Conservation (phyloP, 768 basidiomycete genomes). For the Pulveroboletus sp. region DNA sequence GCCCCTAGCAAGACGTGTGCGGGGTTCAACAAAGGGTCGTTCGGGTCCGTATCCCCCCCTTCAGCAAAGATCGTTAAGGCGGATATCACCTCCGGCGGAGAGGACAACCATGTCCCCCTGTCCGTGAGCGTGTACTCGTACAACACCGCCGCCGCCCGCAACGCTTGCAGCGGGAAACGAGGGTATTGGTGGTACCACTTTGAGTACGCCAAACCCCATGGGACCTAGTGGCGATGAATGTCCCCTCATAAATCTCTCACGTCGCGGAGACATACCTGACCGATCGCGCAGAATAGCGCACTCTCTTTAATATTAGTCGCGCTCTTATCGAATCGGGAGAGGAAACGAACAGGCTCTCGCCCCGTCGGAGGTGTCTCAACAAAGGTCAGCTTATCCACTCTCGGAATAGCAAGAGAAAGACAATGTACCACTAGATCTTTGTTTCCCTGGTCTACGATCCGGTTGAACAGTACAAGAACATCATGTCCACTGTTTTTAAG, state of each 20-base stretch:
- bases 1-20: conserved; percentile 42
- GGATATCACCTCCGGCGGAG: conserved; percentile 29
- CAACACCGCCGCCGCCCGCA: conserved; percentile 45
- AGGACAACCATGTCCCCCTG: conserved; percentile 48
- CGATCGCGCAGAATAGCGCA: conserved; percentile 45
- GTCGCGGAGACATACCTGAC: conserved; percentile 35
- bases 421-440: conserved; percentile 36
- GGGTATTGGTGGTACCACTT: conserved; percentile 62
- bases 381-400: conserved; percentile 1
- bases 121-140: conserved; percentile 55
- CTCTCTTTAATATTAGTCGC: conserved; percentile 61
- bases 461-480: conserved; percentile 45
- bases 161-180: conserved; percentile 48
- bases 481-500: conserved; percentile 31
- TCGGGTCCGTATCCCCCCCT: conserved; percentile 36
- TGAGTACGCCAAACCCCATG: conserved; percentile 51
- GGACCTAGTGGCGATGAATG: conserved; percentile 36
- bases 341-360: conserved; percentile 43
- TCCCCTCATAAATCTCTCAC: not conserved
- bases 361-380: conserved; percentile 13
- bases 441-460: conserved; percentile 45
- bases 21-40: conserved; percentile 47
- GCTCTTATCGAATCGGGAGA: conserved; percentile 57
- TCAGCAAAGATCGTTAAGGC: conserved; percentile 38
- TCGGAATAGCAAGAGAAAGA: not conserved